Evolutionary conservation across 2,329 filamentous ascomycete species (phyloP).

Genomic region (Trichoderma polysporum): DNA sequence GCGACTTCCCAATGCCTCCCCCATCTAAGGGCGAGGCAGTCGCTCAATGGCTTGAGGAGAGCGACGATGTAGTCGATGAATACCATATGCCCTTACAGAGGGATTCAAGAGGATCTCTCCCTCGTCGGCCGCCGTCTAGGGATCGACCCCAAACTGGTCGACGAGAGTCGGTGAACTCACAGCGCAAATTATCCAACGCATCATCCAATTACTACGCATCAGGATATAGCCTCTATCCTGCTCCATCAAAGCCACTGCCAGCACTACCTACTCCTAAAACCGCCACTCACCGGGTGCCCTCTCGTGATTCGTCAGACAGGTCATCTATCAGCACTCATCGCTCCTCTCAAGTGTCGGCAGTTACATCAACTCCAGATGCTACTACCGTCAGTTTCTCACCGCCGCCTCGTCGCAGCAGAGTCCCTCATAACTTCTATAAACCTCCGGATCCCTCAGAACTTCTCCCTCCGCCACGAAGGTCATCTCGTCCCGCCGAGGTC

Average conservation of each 20-base stretch:
- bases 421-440: constrained; percentile 4
- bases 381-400: constrained; percentile 20
- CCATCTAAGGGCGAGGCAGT: constrained; percentile 13
- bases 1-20: constrained; percentile 15
- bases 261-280: constrained; percentile 22
- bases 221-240: constrained; percentile 24
- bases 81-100: constrained; percentile 12
- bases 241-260: constrained; percentile 25
- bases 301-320: constrained; percentile 19
- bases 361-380: constrained; percentile 16
- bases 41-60: constrained; percentile 19
- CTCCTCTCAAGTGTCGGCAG: constrained; percentile 21
- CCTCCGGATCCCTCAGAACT: not conserved
- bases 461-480: not conserved
- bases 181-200: constrained; percentile 20
- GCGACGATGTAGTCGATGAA: constrained; percentile 13
- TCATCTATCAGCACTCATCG: constrained; percentile 23
- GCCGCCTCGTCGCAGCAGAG: constrained; percentile 16
- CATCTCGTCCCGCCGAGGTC: constrained; percentile 21
- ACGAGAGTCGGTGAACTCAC: constrained; percentile 17
- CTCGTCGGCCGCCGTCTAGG: constrained; percentile 6
- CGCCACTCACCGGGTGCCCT: constrained; percentile 15
- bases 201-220: constrained; percentile 20
- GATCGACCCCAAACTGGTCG: constrained; percentile 8
- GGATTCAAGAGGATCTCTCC: constrained; percentile 16